These are phyloP conservation scores for Lactifluus pinguis DNA, from an alignment of 768 basidiomycete species.

Conservation along the genomic window DNA sequence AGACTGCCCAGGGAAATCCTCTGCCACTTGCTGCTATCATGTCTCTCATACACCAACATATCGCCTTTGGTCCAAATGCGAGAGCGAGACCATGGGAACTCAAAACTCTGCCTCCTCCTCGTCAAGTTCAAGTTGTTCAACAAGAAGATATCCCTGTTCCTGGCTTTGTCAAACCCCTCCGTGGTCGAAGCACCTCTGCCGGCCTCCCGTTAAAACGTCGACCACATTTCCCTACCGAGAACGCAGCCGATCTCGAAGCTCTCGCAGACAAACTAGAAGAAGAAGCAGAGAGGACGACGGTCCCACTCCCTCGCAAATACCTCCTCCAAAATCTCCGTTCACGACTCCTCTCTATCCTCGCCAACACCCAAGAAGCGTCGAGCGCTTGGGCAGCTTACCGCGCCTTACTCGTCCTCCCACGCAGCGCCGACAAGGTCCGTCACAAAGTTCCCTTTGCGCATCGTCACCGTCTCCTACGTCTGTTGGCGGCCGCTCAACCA, in stretches of 20 bases:
- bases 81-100: neutral
- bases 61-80: neutral
- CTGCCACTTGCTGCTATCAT: slow-evolving; percentile 5
- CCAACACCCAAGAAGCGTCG: slow-evolving; percentile 2
- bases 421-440: neutral
- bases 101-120: neutral
- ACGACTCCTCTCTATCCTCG: slow-evolving; percentile 7
- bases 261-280: slow-evolving; percentile 12
- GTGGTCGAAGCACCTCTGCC: slow-evolving; percentile 1
- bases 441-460: slow-evolving; percentile 29
- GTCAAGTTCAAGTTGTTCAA: neutral
- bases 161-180: slow-evolving; percentile 8
- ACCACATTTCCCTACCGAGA: slow-evolving; percentile 2
- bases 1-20: neutral
- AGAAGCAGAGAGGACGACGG: neutral
- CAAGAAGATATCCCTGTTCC: neutral
- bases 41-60: slow-evolving; percentile 9
- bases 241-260: slow-evolving; percentile 1
- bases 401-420: slow-evolving; percentile 23
- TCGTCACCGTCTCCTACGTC: slow-evolving; percentile 53
- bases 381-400: slow-evolving; percentile 39
- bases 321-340: neutral
- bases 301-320: slow-evolving; percentile 6
- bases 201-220: slow-evolving; percentile 9
- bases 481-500: slow-evolving; percentile 36